These are phyloP conservation scores for Grigorovia transvaalensis DNA, from an alignment of 805 yeast species.

Conservation along the genomic window DNA sequence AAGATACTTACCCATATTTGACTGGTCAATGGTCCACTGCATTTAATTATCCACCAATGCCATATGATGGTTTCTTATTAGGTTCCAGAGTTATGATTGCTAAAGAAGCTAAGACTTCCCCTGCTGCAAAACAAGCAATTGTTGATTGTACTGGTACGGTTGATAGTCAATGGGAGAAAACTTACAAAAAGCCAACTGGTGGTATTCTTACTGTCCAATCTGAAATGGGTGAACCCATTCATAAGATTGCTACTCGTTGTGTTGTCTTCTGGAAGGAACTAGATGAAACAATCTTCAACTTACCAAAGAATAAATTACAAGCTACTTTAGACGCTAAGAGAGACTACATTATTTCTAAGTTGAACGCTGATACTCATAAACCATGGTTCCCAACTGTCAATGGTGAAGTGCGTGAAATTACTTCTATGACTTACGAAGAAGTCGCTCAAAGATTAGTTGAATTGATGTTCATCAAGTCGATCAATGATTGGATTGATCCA, in stretches of 20 bases:
- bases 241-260: constrained; percentile 96
- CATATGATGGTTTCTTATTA: constrained; percentile 91
- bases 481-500: constrained; percentile 77
- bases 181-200: constrained; percentile 92
- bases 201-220: constrained; percentile 94
- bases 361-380: constrained; percentile 93
- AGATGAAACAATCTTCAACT: constrained; percentile 83
- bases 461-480: constrained; percentile 71
- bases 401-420: constrained; percentile 77
- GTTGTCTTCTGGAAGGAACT: constrained; percentile 95
- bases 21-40: constrained; percentile 93
- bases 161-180: constrained; percentile 83
- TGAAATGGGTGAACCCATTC: constrained; percentile 99
- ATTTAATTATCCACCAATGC: constrained; percentile 95
- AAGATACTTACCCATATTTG: constrained; percentile 93
- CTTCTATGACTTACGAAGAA: constrained; percentile 92
- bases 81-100: constrained; percentile 98
- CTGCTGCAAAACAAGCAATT: constrained; percentile 87
- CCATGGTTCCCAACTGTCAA: constrained; percentile 85
- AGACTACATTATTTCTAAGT: constrained; percentile 71
- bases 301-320: constrained; percentile 80
- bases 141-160: constrained; percentile 84
- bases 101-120: constrained; percentile 88
- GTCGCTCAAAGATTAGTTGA: constrained; percentile 81
- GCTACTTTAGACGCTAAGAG: constrained; percentile 75